Evolutionary conservation across 225 moss, liverwort and hornwort species (phyloP), one percentile per base, ranked within the genome.

Genomic region (Anthoceros angustus): DNA sequence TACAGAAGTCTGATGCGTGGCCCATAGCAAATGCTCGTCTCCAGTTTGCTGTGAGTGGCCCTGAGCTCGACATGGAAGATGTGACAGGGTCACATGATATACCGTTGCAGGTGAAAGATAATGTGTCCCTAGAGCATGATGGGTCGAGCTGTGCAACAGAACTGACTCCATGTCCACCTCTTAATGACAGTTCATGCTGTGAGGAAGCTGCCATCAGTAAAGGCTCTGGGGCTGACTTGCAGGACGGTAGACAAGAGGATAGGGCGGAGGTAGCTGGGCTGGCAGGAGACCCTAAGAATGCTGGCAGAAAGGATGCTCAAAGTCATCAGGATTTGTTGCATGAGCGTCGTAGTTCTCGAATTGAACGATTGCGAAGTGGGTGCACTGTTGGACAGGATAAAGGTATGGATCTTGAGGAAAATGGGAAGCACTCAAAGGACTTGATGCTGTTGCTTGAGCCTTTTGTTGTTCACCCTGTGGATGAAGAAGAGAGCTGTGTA

Each of bases 381-480:
- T 85, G 88, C 71, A 80, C 85, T 66, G 76, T 80, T 61, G 86
- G 89, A 72, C 89, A 84, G 63, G 86, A 84, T 74, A 85, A 82
- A 71, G 88, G 86, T 71, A 75, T 75, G 43, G 73, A 72, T 38
- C 71, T 68, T 55, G 63, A 66, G 10, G 78, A 87, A 66, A 81
- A 84, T 66, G 80, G 77, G 68, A 82, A 86, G 73, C 90, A 83
- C 24, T 80, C 81, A 16, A 86, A 78, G 71, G 78, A 72, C 61
- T 70, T 91, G 68, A 83, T 80, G 79, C 83, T 85, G 69, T 71
- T 81, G 20, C 75, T 95, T 63, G 94, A 95, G 71, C 72, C 87
- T 5, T 95, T 82, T 71, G 68, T 70, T 64, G 65, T 69, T 61
- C 63, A 60, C 12, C 62, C 60, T 42, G 65, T 46, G 25, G 68